Percentiles rank a stretch among this genome's conserved stretches.
These are phyloP conservation scores for Colletotrichum horii DNA, from an alignment of 2,329 filamentous ascomycete species.

Conservation along the genomic window DNA sequence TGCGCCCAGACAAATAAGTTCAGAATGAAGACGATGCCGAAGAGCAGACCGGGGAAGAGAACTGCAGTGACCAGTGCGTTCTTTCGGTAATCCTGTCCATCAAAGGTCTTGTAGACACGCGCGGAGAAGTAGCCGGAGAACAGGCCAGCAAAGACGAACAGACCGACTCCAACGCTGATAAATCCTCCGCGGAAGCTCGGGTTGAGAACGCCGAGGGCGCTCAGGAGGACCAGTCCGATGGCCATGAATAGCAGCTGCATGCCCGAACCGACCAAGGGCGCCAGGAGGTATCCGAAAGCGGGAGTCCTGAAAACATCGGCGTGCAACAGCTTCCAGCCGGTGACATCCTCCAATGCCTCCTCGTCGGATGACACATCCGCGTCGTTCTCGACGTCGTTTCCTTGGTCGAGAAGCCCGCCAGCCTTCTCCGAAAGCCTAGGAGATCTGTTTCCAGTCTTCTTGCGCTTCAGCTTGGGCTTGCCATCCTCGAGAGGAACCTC, in stretches of 20 bases:
- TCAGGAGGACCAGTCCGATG: constrained; percentile 72
- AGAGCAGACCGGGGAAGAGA: constrained; percentile 80
- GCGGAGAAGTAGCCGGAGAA: constrained; percentile 91
- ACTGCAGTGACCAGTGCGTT: constrained; percentile 80
- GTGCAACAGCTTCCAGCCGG: constrained; percentile 88
- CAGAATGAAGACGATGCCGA: constrained; percentile 76
- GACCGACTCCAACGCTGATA: constrained; percentile 79
- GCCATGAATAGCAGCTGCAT: constrained; percentile 88
- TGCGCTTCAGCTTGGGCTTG: constrained; percentile 60
- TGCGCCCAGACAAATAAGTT: constrained; percentile 93
- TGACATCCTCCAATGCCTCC: constrained; percentile 77
- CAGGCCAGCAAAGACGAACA: constrained; percentile 82
- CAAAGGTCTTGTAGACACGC: constrained; percentile 83
- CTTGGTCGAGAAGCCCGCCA: constrained; percentile 65
- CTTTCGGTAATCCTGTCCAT: constrained; percentile 74
- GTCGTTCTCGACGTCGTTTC: constrained; percentile 56
- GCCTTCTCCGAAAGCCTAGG: constrained; percentile 52
- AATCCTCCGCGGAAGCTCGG: constrained; percentile 91
- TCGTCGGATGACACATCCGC: constrained; percentile 70
- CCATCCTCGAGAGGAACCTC: constrained; percentile 71
- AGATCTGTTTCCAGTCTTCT: constrained; percentile 39
- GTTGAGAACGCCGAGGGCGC: constrained; percentile 79
- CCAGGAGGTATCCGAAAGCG: constrained; percentile 71
- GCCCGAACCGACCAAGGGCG: constrained; percentile 82
- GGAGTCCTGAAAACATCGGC: constrained; percentile 87